phyloP scores from a whole-genome alignment of 2,329 filamentous ascomycete species.

The Fusarium subtropicale region DNA sequence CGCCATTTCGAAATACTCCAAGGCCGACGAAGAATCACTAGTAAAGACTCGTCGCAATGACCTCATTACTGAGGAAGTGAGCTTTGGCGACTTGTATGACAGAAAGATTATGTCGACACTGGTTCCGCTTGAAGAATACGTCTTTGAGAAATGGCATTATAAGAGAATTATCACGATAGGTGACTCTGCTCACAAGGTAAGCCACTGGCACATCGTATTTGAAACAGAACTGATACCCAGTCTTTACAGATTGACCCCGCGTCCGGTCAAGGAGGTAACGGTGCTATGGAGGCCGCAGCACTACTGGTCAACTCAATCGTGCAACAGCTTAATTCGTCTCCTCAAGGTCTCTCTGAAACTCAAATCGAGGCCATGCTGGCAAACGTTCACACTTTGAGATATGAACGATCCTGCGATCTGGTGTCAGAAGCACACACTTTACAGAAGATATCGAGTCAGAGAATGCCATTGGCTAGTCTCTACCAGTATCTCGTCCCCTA shows the following conservation, averaged over 20 bases:
- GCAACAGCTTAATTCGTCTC: accelerated
- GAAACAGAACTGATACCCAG: accelerated
- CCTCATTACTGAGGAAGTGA: not conserved
- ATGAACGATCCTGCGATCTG: not conserved
- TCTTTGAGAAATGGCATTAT: not conserved
- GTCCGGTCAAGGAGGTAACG: not conserved
- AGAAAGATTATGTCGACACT: not conserved
- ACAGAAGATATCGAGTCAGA: not conserved
- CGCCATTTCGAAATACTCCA: not conserved
- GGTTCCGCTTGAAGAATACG: not conserved
- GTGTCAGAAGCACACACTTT: not conserved
- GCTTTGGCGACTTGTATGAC: not conserved
- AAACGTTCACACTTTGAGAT: not conserved
- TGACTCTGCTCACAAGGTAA: not conserved
- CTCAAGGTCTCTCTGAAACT: not conserved
- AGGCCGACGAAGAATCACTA: not conserved
- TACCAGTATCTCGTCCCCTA: not conserved
- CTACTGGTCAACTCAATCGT: not conserved
- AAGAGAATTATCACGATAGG: not conserved
- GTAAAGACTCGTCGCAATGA: not conserved
- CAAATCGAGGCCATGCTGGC: not conserved
- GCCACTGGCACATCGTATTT: accelerated
- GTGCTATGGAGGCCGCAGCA: not conserved
- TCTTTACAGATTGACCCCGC: not conserved
- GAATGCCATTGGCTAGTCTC: not conserved